Base-by-base conservation (phyloP, 2,329 filamentous ascomycete species). In the Chaetothyriales sp. region DNA sequence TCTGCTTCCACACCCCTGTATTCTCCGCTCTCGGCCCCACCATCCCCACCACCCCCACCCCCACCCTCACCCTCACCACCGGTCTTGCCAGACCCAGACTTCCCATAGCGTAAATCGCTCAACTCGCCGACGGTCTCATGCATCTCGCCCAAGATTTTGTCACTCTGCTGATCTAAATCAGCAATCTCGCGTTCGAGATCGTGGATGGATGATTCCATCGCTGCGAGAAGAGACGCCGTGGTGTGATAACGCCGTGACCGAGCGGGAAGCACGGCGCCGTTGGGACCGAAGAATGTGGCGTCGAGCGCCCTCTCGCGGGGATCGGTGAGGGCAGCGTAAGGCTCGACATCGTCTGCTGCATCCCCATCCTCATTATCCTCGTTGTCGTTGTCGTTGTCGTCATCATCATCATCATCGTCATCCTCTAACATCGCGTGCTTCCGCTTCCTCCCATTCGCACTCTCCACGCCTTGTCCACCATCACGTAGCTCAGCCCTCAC, bases 41-140 rank as follows among this genome's bases (percentile, higher is more conserved):
- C 49, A 8, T 28, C 19, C 4, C n/a, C n/a, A n/a, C n/a, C n/a
- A n/a, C n/a, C n/a, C n/a, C n/a, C n/a, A n/a, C n/a, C n/a, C n/a
- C n/a, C n/a, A n/a, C n/a, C n/a, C n/a, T n/a, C n/a, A n/a, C n/a
- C n/a, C n/a, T n/a, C n/a, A n/a, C n/a, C n/a, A n/a, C n/a, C n/a
- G n/a, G n/a, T n/a, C n/a, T n/a, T n/a, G n/a, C n/a, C n/a, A n/a
- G n/a, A n/a, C n/a, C n/a, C n/a, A n/a, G 92, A 77, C 51, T 81
- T 82, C 40, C 89, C 88, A 62, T 92, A 90, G 46, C 86, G 81
- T 51, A 94, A 73, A 67, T 94, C 86, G 66, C 87, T 94, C 64
- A 95, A 70, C 47, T 78, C 80, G 29, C 83, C 83, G 15, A 92
- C 77, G 0, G 77, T 82, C 51, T 80, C 75, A 57, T 76, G 75